Evolutionary conservation across 805 yeast species (phyloP).

Genomic region (Candida stauntonica): DNA sequence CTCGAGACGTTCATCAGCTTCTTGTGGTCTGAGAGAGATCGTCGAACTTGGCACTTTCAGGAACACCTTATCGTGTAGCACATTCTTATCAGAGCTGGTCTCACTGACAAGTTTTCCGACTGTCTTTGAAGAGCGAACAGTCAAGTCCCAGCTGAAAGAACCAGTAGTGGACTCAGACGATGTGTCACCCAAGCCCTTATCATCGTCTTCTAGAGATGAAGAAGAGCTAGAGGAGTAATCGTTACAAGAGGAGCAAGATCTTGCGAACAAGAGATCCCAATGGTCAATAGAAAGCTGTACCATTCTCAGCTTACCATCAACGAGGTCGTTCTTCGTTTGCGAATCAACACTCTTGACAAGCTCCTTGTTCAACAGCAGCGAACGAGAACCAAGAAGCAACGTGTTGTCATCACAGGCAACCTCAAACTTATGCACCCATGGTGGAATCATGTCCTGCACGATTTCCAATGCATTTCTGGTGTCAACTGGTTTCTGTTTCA

Average conservation of each 20-base stretch:
- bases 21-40: constrained; percentile 22
- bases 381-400: constrained; percentile 37
- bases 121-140: constrained; percentile 12
- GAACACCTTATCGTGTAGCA: constrained; percentile 29
- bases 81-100: constrained; percentile 26
- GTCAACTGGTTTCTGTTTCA: neutral
- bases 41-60: constrained; percentile 28
- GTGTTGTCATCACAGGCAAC: constrained; percentile 17
- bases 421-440: constrained; percentile 17
- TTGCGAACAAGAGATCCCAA: constrained; percentile 3
- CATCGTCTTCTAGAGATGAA: constrained; percentile 33
- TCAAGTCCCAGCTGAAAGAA: constrained; percentile 13
- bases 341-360: constrained; percentile 30
- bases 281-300: constrained; percentile 27
- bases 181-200: constrained; percentile 23
- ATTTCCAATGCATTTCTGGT: constrained; percentile 10
- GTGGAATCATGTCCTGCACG: constrained; percentile 21
- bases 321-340: constrained; percentile 36
- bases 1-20: constrained; percentile 21
- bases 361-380: constrained; percentile 39
- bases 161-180: constrained; percentile 16
- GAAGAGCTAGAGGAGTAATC: constrained; percentile 12
- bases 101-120: constrained; percentile 31
- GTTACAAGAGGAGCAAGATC: neutral
- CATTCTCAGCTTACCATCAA: constrained; percentile 36